Evolutionary conservation across 305 asterid genomes (phyloP).

Genomic region (Fraxinus greggii): DNA sequence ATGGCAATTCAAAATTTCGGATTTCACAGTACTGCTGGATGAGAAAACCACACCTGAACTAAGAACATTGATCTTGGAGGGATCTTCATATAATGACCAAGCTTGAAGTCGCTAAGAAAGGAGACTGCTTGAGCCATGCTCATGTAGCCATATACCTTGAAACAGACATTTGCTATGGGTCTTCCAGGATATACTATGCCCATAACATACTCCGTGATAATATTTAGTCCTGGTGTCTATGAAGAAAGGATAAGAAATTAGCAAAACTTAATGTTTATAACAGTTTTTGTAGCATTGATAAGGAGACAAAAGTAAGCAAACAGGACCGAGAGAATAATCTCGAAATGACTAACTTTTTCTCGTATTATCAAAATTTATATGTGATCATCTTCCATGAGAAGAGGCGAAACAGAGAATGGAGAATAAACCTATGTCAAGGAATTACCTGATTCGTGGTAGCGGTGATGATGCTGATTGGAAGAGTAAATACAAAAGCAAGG

Average conservation of each 20-base stretch:
- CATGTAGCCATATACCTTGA: slow-evolving; percentile 77
- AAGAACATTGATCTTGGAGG: slow-evolving; percentile 89
- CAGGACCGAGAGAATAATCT: background rate
- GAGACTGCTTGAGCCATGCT: slow-evolving; percentile 88
- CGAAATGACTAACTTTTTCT: background rate
- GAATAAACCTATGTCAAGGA: background rate
- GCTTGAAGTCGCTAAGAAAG: slow-evolving; percentile 79
- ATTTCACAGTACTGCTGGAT: background rate
- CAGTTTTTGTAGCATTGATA: background rate
- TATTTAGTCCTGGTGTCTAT: slow-evolving; percentile 74
- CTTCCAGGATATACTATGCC: slow-evolving; percentile 75
- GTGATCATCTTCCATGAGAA: background rate
- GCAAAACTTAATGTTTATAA: background rate
- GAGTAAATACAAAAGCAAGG: slow-evolving; percentile 63
- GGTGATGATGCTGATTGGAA: slow-evolving; percentile 82
- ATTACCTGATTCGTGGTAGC: slow-evolving; percentile 85
- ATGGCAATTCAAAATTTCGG: background rate
- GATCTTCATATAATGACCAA: slow-evolving; percentile 85
- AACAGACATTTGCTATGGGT: slow-evolving; percentile 85
- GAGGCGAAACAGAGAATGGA: background rate
- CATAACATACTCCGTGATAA: slow-evolving; percentile 72
- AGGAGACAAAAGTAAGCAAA: background rate
- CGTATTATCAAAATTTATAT: background rate
- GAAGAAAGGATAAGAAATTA: background rate
- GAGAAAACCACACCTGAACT: slow-evolving; percentile 53